Conservation (phyloP, 805 yeast species). For the Yamadazyma kitorensis region DNA sequence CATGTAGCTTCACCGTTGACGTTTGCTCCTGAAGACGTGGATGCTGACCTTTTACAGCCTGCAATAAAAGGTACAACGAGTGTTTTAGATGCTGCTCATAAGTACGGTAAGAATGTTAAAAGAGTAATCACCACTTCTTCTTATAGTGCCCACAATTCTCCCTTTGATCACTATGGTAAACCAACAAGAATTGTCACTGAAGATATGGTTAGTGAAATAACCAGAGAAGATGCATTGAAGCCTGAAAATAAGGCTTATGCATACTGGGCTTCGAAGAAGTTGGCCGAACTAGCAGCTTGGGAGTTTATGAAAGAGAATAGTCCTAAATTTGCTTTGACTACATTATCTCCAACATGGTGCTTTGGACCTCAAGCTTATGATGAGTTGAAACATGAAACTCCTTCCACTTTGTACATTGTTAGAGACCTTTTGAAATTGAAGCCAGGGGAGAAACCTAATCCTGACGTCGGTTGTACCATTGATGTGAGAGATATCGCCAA, state of each 20-base stretch:
- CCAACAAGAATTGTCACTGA: not conserved
- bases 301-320: slow-evolving; percentile 36
- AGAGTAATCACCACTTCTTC: slow-evolving; percentile 55
- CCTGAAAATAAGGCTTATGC: slow-evolving; percentile 23
- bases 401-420: slow-evolving; percentile 24
- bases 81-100: slow-evolving; percentile 44
- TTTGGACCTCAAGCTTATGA: slow-evolving; percentile 53
- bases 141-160: slow-evolving; percentile 21
- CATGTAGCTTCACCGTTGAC: slow-evolving; percentile 32
- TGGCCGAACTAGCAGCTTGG: slow-evolving; percentile 60
- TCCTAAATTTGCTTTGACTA: slow-evolving; percentile 33
- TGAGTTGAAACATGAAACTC: slow-evolving; percentile 19
- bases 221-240: slow-evolving; percentile 1
- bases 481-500: slow-evolving; percentile 66
- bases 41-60: slow-evolving; percentile 23
- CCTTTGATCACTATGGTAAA: slow-evolving; percentile 6
- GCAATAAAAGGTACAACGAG: slow-evolving; percentile 31
- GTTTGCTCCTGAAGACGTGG: slow-evolving; percentile 17
- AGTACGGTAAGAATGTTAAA: slow-evolving; percentile 38
- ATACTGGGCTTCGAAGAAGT: slow-evolving; percentile 46
- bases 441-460: slow-evolving; percentile 14
- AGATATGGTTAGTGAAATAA: not conserved
- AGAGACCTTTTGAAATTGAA: slow-evolving; percentile 25
- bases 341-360: slow-evolving; percentile 44
- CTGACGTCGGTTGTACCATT: slow-evolving; percentile 20